Evolutionary conservation across 83 land plant genomes (phyloP).

Genomic region (Picea abies): DNA sequence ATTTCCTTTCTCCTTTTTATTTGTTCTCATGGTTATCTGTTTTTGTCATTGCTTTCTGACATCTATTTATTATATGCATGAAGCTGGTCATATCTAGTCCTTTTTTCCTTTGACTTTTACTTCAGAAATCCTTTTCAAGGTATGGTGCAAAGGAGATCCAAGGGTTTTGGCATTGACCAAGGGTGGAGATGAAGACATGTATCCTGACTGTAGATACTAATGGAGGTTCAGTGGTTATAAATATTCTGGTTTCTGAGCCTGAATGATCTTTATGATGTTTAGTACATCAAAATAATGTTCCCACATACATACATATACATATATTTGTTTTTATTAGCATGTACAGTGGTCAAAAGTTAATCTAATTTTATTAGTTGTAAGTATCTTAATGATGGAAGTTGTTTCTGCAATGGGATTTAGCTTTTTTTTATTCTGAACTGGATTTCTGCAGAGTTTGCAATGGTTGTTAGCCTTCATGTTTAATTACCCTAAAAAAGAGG

Average conservation of each 20-base stretch:
- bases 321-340: background rate
- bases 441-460: background rate
- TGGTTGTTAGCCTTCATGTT: background rate
- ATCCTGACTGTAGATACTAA: slow-evolving; percentile 14
- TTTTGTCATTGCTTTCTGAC: slow-evolving; percentile 9
- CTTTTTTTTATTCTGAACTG: background rate
- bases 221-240: background rate
- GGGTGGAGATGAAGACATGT: slow-evolving; percentile 21
- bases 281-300: background rate
- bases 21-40: background rate
- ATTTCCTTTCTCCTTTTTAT: background rate
- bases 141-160: slow-evolving; percentile 21
- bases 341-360: background rate
- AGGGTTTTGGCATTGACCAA: slow-evolving; percentile 20
- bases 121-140: slow-evolving; percentile 32
- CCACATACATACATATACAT: background rate
- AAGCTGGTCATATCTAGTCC: background rate
- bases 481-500: slow-evolving; percentile 8
- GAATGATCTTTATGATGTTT: background rate
- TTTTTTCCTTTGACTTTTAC: slow-evolving; percentile 30
- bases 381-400: background rate
- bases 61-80: background rate
- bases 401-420: background rate
- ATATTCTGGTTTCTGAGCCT: background rate
- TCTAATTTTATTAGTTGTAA: background rate